Evolutionary conservation across 1,139 yeast species (phyloP).

Genomic region (Taphrina flavorubra): DNA sequence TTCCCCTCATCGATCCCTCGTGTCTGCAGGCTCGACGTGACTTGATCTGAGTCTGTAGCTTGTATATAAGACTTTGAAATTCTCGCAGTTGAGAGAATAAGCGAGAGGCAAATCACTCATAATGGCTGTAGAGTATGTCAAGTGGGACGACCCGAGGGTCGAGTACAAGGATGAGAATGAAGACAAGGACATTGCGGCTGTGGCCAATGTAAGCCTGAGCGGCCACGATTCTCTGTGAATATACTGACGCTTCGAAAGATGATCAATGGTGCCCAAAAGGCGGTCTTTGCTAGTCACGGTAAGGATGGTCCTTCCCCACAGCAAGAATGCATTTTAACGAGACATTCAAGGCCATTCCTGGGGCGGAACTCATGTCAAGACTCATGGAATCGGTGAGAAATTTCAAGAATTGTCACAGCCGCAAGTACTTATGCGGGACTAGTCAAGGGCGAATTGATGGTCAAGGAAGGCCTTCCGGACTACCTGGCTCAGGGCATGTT

Average conservation of each 20-base stretch:
- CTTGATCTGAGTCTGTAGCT: no score
- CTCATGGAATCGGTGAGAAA: constrained; percentile 11
- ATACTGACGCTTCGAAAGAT: background rate
- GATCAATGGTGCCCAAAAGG: constrained; percentile 20
- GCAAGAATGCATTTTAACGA: no score
- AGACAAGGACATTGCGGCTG: constrained; percentile 24
- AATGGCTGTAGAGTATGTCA: constrained; percentile 27
- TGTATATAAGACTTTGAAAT: no score
- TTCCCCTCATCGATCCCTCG: no score
- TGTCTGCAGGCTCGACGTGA: no score
- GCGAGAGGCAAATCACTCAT: background rate
- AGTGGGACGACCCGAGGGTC: constrained; percentile 25
- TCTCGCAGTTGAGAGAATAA: no score
- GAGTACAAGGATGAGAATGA: constrained; percentile 28
- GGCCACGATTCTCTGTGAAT: background rate
- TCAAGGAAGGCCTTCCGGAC: constrained; percentile 3
- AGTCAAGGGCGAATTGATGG: constrained; percentile 25
- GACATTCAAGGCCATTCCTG: constrained; percentile 4
- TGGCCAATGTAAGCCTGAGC: constrained; percentile 7
- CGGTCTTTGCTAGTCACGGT: constrained; percentile 21
- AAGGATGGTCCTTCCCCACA: background rate
- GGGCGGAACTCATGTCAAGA: constrained; percentile 25
- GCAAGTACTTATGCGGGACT: background rate
- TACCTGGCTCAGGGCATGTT: constrained; percentile 24
- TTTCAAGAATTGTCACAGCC: background rate